Evolutionary conservation across 257 asterid species (phyloP).

Genomic region (Sherardia arvensis): DNA sequence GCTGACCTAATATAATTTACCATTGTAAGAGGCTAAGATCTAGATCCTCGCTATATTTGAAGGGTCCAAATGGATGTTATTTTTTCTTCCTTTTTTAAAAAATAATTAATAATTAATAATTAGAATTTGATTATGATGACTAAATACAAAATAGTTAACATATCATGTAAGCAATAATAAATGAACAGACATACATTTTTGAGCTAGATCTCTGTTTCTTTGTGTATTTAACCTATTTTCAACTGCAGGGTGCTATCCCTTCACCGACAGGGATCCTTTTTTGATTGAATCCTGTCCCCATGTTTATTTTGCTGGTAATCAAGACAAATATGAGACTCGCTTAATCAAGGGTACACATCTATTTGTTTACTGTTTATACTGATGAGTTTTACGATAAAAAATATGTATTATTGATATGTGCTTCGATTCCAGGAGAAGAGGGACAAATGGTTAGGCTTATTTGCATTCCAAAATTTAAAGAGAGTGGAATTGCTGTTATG

Average conservation of each 20-base stretch:
- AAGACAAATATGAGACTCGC: constrained; percentile 58
- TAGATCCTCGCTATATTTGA: neutral
- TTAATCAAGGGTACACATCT: constrained; percentile 51
- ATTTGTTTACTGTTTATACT: neutral
- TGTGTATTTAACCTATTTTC: constrained; percentile 7
- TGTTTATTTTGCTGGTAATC: constrained; percentile 88
- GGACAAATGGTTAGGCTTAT: constrained; percentile 75
- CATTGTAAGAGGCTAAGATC: neutral
- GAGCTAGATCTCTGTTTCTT: neutral
- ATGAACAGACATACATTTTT: neutral
- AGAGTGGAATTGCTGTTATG: constrained; percentile 81
- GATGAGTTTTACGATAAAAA: neutral
- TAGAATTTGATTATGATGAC: neutral
- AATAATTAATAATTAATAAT: neutral
- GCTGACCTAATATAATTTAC: neutral
- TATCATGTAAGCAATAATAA: neutral
- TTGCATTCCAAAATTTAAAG: constrained; percentile 74
- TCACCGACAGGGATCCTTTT: constrained; percentile 90
- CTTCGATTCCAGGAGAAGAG: constrained; percentile 57
- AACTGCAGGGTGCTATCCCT: constrained; percentile 88
- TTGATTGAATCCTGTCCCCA: constrained; percentile 89
- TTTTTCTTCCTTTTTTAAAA: neutral
- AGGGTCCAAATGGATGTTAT: neutral
- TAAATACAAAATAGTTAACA: neutral
- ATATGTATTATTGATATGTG: neutral